Percentiles rank a stretch among this genome's conserved stretches.
Conservation (phyloP, 345 rosid species). For the Salix suchowensis region DNA sequence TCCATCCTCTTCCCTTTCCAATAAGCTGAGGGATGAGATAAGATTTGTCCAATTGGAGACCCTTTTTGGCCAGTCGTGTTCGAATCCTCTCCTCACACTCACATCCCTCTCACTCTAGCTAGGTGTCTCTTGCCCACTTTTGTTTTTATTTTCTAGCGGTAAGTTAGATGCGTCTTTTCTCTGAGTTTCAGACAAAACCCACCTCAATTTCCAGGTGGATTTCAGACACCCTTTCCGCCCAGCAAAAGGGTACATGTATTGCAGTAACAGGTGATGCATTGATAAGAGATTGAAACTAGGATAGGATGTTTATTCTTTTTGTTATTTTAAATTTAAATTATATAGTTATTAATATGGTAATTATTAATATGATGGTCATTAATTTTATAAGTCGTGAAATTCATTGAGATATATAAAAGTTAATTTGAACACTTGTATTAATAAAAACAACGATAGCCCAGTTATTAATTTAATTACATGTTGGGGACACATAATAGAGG, state of each 20-base stretch:
- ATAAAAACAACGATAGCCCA: neutral
- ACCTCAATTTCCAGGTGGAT: slow-evolving; percentile 57
- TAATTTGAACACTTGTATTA: no score
- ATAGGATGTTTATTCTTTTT: no score
- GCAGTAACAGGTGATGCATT: no score
- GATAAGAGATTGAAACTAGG: no score
- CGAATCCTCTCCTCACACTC: slow-evolving; percentile 36
- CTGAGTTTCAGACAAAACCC: slow-evolving; percentile 40
- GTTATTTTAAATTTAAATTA: no score
- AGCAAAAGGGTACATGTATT: neutral
- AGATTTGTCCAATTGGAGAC: slow-evolving; percentile 27
- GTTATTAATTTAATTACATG: slow-evolving; percentile 18
- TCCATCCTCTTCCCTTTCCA: slow-evolving; percentile 24
- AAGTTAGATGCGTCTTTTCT: slow-evolving; percentile 16
- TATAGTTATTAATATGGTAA: no score
- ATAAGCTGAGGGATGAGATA: slow-evolving; percentile 26
- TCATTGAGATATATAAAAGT: no score
- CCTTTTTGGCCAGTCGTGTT: slow-evolving; percentile 27
- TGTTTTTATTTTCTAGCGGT: neutral
- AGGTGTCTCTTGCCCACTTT: neutral
- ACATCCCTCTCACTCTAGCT: neutral
- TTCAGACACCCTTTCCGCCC: slow-evolving; percentile 37
- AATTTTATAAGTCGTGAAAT: fast-evolving
- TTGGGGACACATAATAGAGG: slow-evolving; percentile 7
- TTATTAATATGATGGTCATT: no score